These are phyloP conservation scores for Monilinia fructigena DNA, from an alignment of 2,329 filamentous ascomycete species.

Conservation along the genomic window DNA sequence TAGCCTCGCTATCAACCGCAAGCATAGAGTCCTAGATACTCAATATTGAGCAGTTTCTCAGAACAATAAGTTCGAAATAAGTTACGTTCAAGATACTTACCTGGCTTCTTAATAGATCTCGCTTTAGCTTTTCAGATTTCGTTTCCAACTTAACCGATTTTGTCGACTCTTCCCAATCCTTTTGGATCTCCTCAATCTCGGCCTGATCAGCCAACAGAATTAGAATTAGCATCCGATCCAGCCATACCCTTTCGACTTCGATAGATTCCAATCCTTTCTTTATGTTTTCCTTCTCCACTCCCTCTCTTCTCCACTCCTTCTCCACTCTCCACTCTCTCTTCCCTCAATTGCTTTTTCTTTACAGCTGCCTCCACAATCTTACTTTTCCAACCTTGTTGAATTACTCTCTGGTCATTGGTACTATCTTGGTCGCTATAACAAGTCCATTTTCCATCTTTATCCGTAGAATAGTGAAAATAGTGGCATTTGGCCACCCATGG, in stretches of 20 bases:
- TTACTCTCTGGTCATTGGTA: neutral
- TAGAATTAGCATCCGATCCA: neutral
- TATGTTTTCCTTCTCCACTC: neutral
- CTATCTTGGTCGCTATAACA: neutral
- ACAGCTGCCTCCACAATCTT: neutral
- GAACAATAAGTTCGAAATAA: too few relatives aligned
- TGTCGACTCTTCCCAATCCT: neutral
- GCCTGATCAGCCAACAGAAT: neutral
- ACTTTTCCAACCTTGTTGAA: neutral
- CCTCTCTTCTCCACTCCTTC: neutral
- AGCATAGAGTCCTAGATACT: neutral
- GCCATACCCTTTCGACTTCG: too few relatives aligned
- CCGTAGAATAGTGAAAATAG: neutral
- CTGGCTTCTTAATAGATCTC: neutral
- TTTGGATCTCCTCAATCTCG: neutral
- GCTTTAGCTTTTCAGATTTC: neutral
- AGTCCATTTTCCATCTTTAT: neutral
- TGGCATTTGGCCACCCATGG: neutral
- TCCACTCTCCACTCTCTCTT: neutral
- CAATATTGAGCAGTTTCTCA: neutral
- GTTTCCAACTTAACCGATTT: neutral
- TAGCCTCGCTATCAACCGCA: slow-evolving; percentile 2
- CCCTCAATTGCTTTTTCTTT: neutral
- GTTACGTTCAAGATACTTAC: neutral
- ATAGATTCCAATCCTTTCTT: too few relatives aligned